Base-by-base conservation (phyloP, 2,329 filamentous ascomycete species). In the Ophiostoma himal-ulmi region DNA sequence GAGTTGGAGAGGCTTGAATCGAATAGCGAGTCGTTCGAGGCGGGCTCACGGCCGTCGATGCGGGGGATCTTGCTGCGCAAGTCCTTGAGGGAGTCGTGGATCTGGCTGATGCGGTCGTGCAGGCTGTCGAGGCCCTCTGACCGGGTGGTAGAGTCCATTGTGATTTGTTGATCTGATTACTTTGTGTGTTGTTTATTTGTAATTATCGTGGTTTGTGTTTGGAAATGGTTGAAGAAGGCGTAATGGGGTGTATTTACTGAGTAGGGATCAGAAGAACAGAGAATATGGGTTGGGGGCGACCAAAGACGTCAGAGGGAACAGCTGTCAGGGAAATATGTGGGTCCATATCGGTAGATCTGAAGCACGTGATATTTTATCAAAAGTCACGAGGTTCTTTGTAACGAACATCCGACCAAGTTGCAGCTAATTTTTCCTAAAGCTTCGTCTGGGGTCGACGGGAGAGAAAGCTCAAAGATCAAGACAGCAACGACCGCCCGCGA, bases 71-170 rank as follows among this genome's bases (percentile, higher is more conserved):
- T 83, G 71, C 85, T 82, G 73, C 82, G 80, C 37, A 89, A 82
- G 77, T 89, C 86, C 6, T 80, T 76, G 8, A 86, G 86, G 26
- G 82, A 89, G 80, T 84, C 91, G 83, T 85, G 91, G 71, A 86
- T 80, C 73, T 82, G 84, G 76, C 78, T 77, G 37, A 89, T 82
- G 78, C 87, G 83, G 83, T 88, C 81, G 80, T 90, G 82, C 78
- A 92, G 75, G 75, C 85, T 78, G 81, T 88, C 81, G 80, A 89
- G 79, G 65, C n/a, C 65, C 22, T 67, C n/a, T 34, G 65, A 44
- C 65, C n/a, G 65, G 5, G 37, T 2, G 66, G 7, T 5, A 22
- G 1, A n/a, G 7, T 10, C 14, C 26, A 22, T n/a, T 65, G 52
- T 26, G 17, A 34, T 5, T 37, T 44, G 20, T 11, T 5, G 41